phyloP scores from a whole-genome alignment of 768 basidiomycete genomes.

The Termitomyces sp. region DNA sequence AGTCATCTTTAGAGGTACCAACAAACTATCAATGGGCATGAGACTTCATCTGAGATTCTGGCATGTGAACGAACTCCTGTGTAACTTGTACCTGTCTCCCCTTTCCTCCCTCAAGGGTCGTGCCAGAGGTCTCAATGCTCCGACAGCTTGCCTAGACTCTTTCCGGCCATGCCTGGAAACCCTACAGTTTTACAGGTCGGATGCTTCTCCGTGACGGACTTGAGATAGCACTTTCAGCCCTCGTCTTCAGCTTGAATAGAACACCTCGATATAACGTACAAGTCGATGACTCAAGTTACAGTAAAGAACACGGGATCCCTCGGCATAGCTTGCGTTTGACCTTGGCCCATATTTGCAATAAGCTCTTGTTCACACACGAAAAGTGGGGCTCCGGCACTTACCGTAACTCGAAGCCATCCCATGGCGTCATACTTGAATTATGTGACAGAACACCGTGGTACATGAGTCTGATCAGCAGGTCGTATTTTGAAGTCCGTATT shows the following conservation, averaged over 20 bases:
- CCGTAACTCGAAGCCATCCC: background rate
- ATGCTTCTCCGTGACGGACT: background rate
- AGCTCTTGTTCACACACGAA: background rate
- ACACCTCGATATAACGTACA: background rate
- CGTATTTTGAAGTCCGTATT: background rate
- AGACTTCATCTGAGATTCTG: constrained; percentile 3
- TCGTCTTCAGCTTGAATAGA: background rate
- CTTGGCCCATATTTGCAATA: background rate
- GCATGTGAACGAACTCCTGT: constrained; percentile 1
- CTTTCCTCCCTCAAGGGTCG: background rate
- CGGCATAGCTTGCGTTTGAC: background rate
- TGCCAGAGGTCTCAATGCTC: background rate
- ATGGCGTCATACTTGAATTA: background rate
- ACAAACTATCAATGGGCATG: constrained; percentile 2
- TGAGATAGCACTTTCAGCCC: background rate
- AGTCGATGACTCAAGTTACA: background rate
- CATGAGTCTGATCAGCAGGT: constrained; percentile 11
- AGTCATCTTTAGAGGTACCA: constrained; percentile 8
- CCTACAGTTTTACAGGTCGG: background rate
- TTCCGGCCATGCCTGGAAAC: background rate
- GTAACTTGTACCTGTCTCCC: background rate
- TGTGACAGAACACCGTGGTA: background rate
- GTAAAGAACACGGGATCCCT: background rate
- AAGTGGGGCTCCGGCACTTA: background rate
- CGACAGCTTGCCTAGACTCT: background rate